These are phyloP conservation scores for Raphidocelis subcapitata DNA, from an alignment of 139 green algal genomes.

Conservation along the genomic window DNA sequence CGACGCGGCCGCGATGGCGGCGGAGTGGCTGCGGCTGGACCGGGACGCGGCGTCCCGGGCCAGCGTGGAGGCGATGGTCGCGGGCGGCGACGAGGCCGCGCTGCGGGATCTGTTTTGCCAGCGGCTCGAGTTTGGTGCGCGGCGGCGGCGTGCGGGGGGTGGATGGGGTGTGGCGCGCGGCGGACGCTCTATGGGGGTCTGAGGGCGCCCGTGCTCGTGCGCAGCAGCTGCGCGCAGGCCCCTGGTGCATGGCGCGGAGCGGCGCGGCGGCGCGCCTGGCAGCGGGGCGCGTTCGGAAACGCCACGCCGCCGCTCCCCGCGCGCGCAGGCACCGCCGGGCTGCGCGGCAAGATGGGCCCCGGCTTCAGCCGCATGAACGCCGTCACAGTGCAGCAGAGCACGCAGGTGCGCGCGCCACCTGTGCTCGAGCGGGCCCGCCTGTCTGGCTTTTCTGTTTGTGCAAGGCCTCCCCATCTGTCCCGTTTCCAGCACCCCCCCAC, in stretches of 20 bases:
- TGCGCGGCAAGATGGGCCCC: slow-evolving; percentile 67
- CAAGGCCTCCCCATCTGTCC: slow-evolving; percentile 2
- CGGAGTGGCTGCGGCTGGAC: slow-evolving; percentile 38
- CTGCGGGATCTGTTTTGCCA: slow-evolving; percentile 39
- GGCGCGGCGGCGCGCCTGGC: background rate
- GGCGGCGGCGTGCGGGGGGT: background rate
- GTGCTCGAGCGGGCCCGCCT: slow-evolving; percentile 33
- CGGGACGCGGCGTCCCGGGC: background rate
- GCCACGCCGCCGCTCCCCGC: no score
- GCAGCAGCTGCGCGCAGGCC: background rate
- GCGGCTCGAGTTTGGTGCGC: slow-evolving; percentile 63
- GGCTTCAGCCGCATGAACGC: slow-evolving; percentile 77
- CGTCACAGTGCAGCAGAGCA: slow-evolving; percentile 74
- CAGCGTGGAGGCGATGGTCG: slow-evolving; percentile 29
- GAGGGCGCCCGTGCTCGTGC: background rate
- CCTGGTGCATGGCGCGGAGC: background rate
- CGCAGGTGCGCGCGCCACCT: slow-evolving; percentile 66
- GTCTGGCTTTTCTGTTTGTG: no score
- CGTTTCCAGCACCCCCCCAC: slow-evolving; percentile 2
- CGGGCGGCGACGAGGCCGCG: background rate
- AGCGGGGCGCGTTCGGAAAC: no score
- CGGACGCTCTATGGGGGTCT: background rate
- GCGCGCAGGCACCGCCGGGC: slow-evolving; percentile 65
- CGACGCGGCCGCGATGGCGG: background rate
- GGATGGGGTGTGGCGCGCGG: no score